phyloP scores from a whole-genome alignment of 371 early-diverging fungal species.

The Smittium mucronatum region DNA sequence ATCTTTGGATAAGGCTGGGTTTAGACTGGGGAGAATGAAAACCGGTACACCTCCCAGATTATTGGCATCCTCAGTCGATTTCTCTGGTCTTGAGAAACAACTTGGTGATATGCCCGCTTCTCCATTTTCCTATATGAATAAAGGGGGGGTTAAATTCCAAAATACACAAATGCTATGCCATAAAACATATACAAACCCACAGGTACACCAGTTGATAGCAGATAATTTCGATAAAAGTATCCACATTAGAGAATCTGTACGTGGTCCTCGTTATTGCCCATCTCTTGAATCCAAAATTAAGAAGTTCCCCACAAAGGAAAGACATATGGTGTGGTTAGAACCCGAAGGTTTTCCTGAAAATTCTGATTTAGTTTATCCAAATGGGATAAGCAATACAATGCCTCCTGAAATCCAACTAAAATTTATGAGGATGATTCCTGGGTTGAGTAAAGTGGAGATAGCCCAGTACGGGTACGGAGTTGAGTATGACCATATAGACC shows the following conservation, averaged over 20 bases:
- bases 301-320: constrained; percentile 48
- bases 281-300: constrained; percentile 71
- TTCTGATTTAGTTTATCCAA: constrained; percentile 61
- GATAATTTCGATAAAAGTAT: constrained; percentile 64
- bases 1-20: constrained; percentile 59
- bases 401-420: constrained; percentile 62
- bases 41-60: constrained; percentile 77
- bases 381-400: constrained; percentile 73
- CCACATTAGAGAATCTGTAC: constrained; percentile 69
- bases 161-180: constrained; percentile 56
- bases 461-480: constrained; percentile 69
- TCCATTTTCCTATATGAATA: constrained; percentile 66
- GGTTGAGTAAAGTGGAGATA: constrained; percentile 65
- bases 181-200: constrained; percentile 59
- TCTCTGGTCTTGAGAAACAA: constrained; percentile 45
- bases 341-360: constrained; percentile 53
- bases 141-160: constrained; percentile 39
- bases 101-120: constrained; percentile 58
- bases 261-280: constrained; percentile 79
- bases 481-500: constrained; percentile 78
- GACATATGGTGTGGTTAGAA: constrained; percentile 70
- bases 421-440: constrained; percentile 57
- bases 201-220: constrained; percentile 52
- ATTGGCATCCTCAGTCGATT: constrained; percentile 61
- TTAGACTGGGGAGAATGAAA: constrained; percentile 59